phyloP scores from a whole-genome alignment of 129 eudicot genomes.

The Centrapalus pauciflorus region DNA sequence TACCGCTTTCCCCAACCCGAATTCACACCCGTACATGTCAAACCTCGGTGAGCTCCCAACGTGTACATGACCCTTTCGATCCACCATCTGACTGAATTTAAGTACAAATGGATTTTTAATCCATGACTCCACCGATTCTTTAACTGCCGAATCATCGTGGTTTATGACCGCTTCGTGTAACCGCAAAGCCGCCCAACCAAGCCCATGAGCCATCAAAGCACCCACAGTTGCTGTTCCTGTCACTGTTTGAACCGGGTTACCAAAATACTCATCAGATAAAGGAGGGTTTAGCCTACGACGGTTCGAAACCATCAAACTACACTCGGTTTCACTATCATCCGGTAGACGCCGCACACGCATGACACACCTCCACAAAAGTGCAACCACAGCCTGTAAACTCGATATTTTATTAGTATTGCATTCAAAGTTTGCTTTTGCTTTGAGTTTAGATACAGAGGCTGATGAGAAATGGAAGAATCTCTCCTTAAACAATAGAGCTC shows the following conservation, averaged over 20 bases:
- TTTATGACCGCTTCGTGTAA: constrained; percentile 18
- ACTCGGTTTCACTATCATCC: not conserved
- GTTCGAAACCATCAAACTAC: not conserved
- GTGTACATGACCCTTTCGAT: not conserved
- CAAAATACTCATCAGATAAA: constrained; percentile 28
- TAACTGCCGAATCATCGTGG: constrained; percentile 6
- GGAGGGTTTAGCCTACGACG: constrained; percentile 28
- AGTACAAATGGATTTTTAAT: constrained; percentile 3
- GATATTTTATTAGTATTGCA: constrained; percentile 20
- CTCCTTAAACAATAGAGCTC: constrained; percentile 7
- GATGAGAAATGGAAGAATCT: constrained; percentile 29
- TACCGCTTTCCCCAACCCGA: constrained; percentile 40
- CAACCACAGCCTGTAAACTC: constrained; percentile 37
- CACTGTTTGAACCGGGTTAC: constrained; percentile 17
- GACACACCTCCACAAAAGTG: constrained; percentile 42
- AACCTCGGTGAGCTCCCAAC: constrained; percentile 29
- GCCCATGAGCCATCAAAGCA: constrained; percentile 17
- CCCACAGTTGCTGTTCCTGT: not conserved
- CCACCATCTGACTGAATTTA: not conserved
- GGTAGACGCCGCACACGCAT: constrained; percentile 10
- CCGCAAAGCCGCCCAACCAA: constrained; percentile 35
- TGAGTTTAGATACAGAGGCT: constrained; percentile 21
- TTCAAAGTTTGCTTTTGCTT: constrained; percentile 38
- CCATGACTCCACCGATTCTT: not conserved
- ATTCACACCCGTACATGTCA: constrained; percentile 8